These are phyloP conservation scores for Sporothrix pseudoabietina DNA, from an alignment of 2,329 filamentous ascomycete genomes.

Conservation along the genomic window DNA sequence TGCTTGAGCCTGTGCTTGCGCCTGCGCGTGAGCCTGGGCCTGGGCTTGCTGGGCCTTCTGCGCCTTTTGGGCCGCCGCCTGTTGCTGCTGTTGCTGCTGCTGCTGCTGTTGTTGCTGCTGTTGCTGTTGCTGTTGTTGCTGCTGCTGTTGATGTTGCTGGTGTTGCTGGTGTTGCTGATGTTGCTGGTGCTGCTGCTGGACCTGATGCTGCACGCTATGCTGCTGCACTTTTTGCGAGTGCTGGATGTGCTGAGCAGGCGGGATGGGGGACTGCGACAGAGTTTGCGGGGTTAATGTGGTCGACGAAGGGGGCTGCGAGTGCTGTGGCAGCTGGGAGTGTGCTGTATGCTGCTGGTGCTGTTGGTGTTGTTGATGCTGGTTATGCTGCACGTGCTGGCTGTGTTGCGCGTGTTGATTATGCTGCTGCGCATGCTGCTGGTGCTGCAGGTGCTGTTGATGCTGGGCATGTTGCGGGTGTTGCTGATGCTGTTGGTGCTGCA, in stretches of 20 bases:
- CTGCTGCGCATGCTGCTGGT: slow-evolving; percentile 33
- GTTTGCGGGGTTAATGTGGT: slow-evolving; percentile 51
- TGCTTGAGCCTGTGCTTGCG: slow-evolving; percentile 35
- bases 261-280: slow-evolving; percentile 48
- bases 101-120: slow-evolving; percentile 26
- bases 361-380: slow-evolving; percentile 40
- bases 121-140: slow-evolving; percentile 33
- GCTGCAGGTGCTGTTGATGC: slow-evolving; percentile 27
- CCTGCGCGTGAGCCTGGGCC: slow-evolving; percentile 35
- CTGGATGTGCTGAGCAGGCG: slow-evolving; percentile 38
- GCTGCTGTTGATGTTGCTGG: slow-evolving; percentile 38
- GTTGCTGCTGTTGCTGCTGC: slow-evolving; percentile 36
- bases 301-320: slow-evolving; percentile 39
- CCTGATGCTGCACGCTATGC: slow-evolving; percentile 28
- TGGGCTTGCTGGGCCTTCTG: slow-evolving; percentile 32
- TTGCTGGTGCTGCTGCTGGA: slow-evolving; percentile 36
- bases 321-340: slow-evolving; percentile 36
- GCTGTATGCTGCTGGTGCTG: slow-evolving; percentile 32
- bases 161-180: slow-evolving; percentile 39
- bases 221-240: slow-evolving; percentile 28
- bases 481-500: slow-evolving; percentile 40
- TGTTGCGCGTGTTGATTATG: slow-evolving; percentile 31
- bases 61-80: slow-evolving; percentile 35
- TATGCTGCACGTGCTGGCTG: slow-evolving; percentile 35
- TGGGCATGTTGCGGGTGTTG: slow-evolving; percentile 36